Percentiles rank a stretch among this genome's conserved stretches.
phyloP scores from a whole-genome alignment of 2,329 filamentous ascomycete genomes.

The Cladosporium sp. region DNA sequence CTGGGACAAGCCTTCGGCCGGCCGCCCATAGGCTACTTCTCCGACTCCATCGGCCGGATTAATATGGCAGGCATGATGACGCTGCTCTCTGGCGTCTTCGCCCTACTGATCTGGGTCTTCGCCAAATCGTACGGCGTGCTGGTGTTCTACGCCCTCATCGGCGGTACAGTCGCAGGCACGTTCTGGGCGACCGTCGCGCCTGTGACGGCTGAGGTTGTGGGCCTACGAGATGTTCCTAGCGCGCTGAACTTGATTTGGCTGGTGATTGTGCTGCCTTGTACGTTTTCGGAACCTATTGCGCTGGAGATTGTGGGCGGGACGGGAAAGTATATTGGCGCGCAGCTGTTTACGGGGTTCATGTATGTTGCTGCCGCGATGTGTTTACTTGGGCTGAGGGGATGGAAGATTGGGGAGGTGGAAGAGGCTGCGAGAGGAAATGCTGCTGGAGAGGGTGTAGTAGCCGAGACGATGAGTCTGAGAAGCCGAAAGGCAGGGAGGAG shows the following conservation, averaged over 20 bases:
- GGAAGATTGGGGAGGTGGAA: constrained; percentile 62
- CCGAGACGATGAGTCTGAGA: constrained; percentile 26
- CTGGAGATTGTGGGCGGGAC: constrained; percentile 54
- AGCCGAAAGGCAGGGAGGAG: constrained; percentile 29
- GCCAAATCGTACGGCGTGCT: constrained; percentile 68
- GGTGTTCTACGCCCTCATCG: constrained; percentile 69
- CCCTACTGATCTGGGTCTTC: constrained; percentile 72
- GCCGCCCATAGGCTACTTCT: constrained; percentile 71
- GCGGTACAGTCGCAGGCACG: constrained; percentile 68
- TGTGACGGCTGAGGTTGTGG: constrained; percentile 73
- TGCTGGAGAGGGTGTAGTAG: constrained; percentile 21
- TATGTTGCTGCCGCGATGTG: constrained; percentile 60
- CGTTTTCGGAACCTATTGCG: constrained; percentile 61
- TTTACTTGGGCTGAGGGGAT: constrained; percentile 58
- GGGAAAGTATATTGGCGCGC: constrained; percentile 59
- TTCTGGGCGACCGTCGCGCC: constrained; percentile 68
- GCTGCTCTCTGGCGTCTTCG: constrained; percentile 64
- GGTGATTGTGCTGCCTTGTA: constrained; percentile 68
- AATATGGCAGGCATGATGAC: constrained; percentile 71
- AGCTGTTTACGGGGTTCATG: constrained; percentile 64
- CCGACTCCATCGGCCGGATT: constrained; percentile 69
- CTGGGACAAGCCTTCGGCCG: constrained; percentile 67
- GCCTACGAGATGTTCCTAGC: constrained; percentile 67
- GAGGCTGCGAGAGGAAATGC: constrained; percentile 40
- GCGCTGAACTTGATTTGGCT: constrained; percentile 73